These are phyloP conservation scores for Ambrosia trifida DNA, from an alignment of 129 eudicot species.

Conservation along the genomic window DNA sequence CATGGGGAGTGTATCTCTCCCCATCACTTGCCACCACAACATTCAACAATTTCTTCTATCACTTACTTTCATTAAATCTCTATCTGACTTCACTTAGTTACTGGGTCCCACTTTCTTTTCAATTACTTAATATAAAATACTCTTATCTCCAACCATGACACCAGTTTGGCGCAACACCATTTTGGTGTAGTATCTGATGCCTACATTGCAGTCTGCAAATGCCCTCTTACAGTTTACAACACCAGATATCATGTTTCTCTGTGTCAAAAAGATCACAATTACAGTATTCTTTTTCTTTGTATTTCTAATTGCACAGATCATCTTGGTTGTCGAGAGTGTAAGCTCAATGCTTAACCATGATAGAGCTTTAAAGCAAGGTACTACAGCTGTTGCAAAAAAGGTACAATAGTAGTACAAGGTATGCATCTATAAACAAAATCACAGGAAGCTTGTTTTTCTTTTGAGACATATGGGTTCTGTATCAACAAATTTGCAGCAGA, in stretches of 20 bases:
- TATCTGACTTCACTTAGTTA: too few relatives aligned
- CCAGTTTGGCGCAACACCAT: too few relatives aligned
- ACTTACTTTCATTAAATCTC: too few relatives aligned
- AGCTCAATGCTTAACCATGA: slow-evolving; percentile 84
- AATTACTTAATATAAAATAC: too few relatives aligned
- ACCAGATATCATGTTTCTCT: neutral
- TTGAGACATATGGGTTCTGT: slow-evolving; percentile 9
- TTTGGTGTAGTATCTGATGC: neutral
- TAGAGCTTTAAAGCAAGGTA: slow-evolving; percentile 57
- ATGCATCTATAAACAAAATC: neutral
- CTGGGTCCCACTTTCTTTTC: too few relatives aligned
- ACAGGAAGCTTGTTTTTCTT: slow-evolving; percentile 6
- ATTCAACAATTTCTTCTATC: too few relatives aligned
- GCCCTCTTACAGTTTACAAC: neutral
- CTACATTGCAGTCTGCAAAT: neutral
- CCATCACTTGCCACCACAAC: too few relatives aligned
- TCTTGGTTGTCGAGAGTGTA: slow-evolving; percentile 86
- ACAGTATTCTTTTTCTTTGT: neutral
- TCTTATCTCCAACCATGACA: too few relatives aligned
- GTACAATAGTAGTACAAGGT: slow-evolving; percentile 29
- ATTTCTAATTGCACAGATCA: slow-evolving; percentile 44
- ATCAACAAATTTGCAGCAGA: slow-evolving; percentile 7
- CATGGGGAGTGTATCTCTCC: too few relatives aligned
- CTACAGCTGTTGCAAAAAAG: slow-evolving; percentile 25
- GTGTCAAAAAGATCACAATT: neutral